A percentile compares a stretch with the other conserved stretches of the same genome.
These are phyloP conservation scores for Beta corolliflora DNA, from an alignment of 179 eudicot genomes.

Conservation along the genomic window DNA sequence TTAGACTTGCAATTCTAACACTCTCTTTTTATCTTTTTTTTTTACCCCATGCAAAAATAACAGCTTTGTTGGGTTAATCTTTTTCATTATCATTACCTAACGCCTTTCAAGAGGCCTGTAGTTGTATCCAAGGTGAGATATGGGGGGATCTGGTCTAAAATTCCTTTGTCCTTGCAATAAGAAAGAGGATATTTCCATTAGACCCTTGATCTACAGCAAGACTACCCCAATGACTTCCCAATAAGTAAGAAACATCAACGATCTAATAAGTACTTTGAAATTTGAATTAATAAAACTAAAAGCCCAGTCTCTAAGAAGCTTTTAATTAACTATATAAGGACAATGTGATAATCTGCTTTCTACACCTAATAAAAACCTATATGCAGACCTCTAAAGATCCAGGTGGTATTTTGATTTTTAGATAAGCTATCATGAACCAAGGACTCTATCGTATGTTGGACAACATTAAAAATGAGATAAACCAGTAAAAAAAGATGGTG, in stretches of 20 bases:
- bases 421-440: too few species aligned
- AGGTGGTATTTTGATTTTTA: neutral
- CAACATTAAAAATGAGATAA: neutral
- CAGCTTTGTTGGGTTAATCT: conserved; percentile 2
- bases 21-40: neutral
- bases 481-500: too few species aligned
- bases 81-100: neutral
- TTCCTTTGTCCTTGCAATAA: neutral
- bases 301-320: too few species aligned
- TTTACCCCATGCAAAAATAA: neutral
- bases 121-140: neutral
- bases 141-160: neutral
- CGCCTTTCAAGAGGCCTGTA: neutral
- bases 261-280: neutral
- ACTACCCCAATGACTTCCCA: neutral
- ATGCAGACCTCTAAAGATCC: too few species aligned
- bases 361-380: too few species aligned
- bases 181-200: too few species aligned
- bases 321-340: too few species aligned
- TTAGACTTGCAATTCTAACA: too few species aligned
- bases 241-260: neutral
- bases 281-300: too few species aligned
- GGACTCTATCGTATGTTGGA: too few species aligned
- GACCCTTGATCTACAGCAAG: neutral
- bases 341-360: too few species aligned